phyloP scores from a whole-genome alignment of 2,329 filamentous ascomycete species.

The Pestalotiopsis sp. region DNA sequence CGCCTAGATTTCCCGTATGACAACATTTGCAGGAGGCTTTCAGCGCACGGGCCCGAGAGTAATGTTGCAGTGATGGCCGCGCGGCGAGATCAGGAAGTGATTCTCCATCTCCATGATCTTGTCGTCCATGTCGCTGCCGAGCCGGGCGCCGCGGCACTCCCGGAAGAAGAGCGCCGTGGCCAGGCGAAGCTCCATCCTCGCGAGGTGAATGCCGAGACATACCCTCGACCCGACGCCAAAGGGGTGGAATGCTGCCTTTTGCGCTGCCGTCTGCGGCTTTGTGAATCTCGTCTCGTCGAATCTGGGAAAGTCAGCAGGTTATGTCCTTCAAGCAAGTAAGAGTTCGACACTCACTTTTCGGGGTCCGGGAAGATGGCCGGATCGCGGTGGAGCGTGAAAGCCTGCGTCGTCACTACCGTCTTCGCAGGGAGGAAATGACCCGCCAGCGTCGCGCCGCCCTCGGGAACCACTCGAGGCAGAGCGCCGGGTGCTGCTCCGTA shows the following conservation, averaged over 20 bases:
- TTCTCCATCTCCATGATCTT: background rate
- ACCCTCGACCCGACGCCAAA: background rate
- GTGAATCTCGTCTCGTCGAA: constrained; percentile 5
- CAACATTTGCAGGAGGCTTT: background rate
- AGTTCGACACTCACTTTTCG: background rate
- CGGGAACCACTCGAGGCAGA: constrained; percentile 35
- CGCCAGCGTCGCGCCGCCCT: constrained; percentile 32
- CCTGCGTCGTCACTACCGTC: constrained; percentile 36
- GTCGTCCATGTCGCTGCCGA: background rate
- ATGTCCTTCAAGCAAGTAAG: too few species aligned
- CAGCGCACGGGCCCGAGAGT: background rate
- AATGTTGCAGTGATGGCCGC: background rate
- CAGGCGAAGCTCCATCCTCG: constrained; percentile 1
- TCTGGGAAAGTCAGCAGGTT: background rate
- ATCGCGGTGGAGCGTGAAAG: constrained; percentile 43
- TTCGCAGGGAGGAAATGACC: constrained; percentile 37
- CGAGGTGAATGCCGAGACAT: constrained; percentile 4
- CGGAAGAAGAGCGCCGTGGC: constrained; percentile 6
- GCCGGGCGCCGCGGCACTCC: background rate
- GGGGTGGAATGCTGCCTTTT: constrained; percentile 1
- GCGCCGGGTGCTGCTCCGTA: constrained; percentile 34
- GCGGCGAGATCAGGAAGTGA: background rate
- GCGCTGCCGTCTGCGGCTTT: background rate
- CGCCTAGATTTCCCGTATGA: too few species aligned
- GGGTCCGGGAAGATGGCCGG: constrained; percentile 33